A percentile compares a stretch with the other conserved stretches of the same genome.
Conservation (phyloP, 2,329 filamentous ascomycete species). For the Celoporthe dispersa region DNA sequence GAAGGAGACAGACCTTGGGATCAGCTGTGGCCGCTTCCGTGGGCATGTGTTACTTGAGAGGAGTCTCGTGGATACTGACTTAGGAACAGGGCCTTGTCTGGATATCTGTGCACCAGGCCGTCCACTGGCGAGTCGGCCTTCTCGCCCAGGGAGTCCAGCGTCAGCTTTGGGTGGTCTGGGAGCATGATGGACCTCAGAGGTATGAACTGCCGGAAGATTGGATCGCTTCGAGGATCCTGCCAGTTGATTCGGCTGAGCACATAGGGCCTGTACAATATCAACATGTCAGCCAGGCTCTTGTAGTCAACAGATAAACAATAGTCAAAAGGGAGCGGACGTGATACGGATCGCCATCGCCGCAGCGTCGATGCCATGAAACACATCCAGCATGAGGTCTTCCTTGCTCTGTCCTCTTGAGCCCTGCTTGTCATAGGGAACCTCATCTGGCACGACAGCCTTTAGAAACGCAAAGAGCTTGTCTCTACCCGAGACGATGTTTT, state of each 20-base stretch:
- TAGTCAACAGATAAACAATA: too few relatives aligned
- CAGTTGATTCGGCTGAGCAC: conserved; percentile 64
- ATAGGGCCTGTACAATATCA: conserved; percentile 51
- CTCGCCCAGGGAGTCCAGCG: conserved; percentile 64
- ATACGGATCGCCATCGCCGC: conserved; percentile 65
- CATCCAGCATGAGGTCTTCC: conserved; percentile 58
- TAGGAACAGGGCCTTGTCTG: conserved; percentile 65
- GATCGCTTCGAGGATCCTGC: conserved; percentile 61
- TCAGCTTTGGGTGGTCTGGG: conserved; percentile 58
- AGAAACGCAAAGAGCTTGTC: conserved; percentile 55
- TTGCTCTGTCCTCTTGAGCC: conserved; percentile 47
- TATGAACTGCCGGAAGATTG: conserved; percentile 64
- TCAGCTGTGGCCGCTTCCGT: background rate
- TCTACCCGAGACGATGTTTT: conserved; percentile 54
- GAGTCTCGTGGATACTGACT: conserved; percentile 44
- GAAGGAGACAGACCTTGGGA: too few relatives aligned
- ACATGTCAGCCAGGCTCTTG: conserved; percentile 1
- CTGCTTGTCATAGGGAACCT: conserved; percentile 45
- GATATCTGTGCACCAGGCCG: conserved; percentile 66
- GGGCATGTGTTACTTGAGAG: too few relatives aligned
- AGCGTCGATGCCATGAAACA: conserved; percentile 53
- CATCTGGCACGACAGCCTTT: conserved; percentile 51
- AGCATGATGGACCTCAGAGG: conserved; percentile 57
- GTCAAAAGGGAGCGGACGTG: conserved; percentile 42
- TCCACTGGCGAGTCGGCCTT: conserved; percentile 57